These are phyloP conservation scores for Hypoxylon subgilvum DNA, from an alignment of 495 filamentous ascomycete species.

Conservation along the genomic window DNA sequence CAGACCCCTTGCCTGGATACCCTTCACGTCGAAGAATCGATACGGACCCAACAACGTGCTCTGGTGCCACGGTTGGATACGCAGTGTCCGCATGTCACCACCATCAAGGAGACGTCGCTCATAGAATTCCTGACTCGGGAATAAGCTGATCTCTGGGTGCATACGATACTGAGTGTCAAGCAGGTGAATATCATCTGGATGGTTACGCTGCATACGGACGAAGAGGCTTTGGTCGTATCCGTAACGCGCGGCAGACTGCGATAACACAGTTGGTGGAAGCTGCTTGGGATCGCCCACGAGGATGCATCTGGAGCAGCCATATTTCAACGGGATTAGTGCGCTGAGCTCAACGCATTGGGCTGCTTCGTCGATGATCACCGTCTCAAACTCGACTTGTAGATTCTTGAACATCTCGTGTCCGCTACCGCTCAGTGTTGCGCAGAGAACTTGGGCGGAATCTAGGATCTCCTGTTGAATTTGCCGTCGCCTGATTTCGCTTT, in stretches of 20 bases:
- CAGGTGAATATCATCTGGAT: conserved; percentile 87
- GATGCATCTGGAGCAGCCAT: conserved; percentile 95
- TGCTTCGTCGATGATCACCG: conserved; percentile 96
- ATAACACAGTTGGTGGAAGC: conserved; percentile 92
- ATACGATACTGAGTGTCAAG: conserved; percentile 98
- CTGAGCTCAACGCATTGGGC: conserved; percentile 98
- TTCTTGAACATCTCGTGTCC: conserved; percentile 98
- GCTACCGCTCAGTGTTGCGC: conserved; percentile 91
- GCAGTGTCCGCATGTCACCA: conserved; percentile 74
- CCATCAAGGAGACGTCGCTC: conserved; percentile 86
- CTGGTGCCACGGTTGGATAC: conserved; percentile 82
- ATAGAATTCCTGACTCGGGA: conserved; percentile 91
- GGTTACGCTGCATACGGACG: conserved; percentile 94
- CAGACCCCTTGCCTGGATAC: conserved; percentile 76
- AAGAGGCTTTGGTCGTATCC: conserved; percentile 98
- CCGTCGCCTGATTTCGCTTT: conserved; percentile 83
- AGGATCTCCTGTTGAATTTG: conserved; percentile 89
- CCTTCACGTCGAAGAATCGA: conserved; percentile 96
- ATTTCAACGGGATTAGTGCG: conserved; percentile 95
- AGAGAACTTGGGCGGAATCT: conserved; percentile 87
- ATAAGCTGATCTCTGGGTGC: conserved; percentile 92
- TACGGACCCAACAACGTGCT: conserved; percentile 84
- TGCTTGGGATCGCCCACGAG: conserved; percentile 98
- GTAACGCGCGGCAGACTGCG: conserved; percentile 87
- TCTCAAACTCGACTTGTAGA: conserved; percentile 95